Conservation (phyloP, 352 stramenopile genomes). For the Globisporangium megalacanthum region DNA sequence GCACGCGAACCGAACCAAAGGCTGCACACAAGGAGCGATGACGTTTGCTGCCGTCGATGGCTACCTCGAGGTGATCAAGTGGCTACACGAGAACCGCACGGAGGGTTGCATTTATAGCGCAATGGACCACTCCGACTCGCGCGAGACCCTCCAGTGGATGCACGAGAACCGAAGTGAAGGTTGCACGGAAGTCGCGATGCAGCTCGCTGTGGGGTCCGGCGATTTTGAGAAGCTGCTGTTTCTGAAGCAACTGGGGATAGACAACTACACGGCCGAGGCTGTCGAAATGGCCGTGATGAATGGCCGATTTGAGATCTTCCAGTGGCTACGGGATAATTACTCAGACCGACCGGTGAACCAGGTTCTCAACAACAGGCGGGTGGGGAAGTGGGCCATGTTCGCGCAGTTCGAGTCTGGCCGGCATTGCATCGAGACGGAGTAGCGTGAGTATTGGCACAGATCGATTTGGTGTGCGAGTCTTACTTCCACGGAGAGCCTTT, state of each 20-base stretch:
- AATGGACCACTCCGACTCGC: too few species aligned
- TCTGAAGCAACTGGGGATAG: background rate
- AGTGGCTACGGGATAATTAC: background rate
- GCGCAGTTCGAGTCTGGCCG: background rate
- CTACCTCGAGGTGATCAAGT: background rate
- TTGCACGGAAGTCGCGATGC: background rate
- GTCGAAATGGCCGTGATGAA: background rate
- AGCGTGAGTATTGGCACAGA: too few species aligned
- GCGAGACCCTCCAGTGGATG: too few species aligned
- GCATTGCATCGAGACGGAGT: too few species aligned
- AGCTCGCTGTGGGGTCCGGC: background rate
- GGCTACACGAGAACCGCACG: conserved; percentile 1
- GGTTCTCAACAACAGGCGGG: too few species aligned
- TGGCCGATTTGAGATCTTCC: background rate
- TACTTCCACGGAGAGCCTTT: too few species aligned
- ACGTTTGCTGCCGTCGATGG: too few species aligned
- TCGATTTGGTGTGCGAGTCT: too few species aligned
- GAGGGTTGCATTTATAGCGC: too few species aligned
- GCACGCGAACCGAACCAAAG: too few species aligned
- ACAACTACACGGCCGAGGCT: background rate
- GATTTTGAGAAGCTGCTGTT: conserved; percentile 1
- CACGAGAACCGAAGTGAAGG: background rate
- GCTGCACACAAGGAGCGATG: too few species aligned
- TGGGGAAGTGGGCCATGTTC: background rate
- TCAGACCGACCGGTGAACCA: background rate